Conservation (phyloP, 805 yeast genomes). For the Metschnikowia gelsemii region DNA sequence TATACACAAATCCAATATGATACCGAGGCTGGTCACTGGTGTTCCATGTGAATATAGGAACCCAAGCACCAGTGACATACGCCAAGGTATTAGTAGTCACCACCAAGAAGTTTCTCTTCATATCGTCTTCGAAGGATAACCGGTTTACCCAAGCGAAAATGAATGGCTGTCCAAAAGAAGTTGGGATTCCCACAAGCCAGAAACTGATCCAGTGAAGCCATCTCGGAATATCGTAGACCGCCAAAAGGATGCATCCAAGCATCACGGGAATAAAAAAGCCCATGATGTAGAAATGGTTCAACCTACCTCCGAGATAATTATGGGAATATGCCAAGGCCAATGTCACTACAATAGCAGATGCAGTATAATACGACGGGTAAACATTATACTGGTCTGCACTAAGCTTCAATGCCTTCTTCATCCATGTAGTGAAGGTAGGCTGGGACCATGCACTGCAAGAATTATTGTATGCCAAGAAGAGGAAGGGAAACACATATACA, state of each 20-base stretch:
- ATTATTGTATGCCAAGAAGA: slow-evolving; percentile 41
- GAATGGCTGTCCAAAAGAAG: slow-evolving; percentile 55
- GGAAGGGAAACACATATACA: slow-evolving; percentile 42
- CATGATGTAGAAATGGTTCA: slow-evolving; percentile 37
- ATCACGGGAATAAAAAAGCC: slow-evolving; percentile 40
- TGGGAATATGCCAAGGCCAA: slow-evolving; percentile 35
- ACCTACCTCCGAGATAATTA: slow-evolving; percentile 34
- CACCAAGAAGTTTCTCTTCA: slow-evolving; percentile 31
- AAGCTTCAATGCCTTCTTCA: slow-evolving; percentile 35
- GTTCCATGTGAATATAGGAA: slow-evolving; percentile 42
- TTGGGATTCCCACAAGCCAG: slow-evolving; percentile 47
- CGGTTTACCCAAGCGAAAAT: slow-evolving; percentile 58
- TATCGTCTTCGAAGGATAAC: slow-evolving; percentile 42
- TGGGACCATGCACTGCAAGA: slow-evolving; percentile 33
- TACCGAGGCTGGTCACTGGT: slow-evolving; percentile 34
- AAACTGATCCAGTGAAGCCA: slow-evolving; percentile 53
- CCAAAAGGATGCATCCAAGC: slow-evolving; percentile 43
- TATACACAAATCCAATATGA: slow-evolving; percentile 35
- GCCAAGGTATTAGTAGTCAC: slow-evolving; percentile 41
- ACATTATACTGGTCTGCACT: slow-evolving; percentile 36
- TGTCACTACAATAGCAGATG: slow-evolving; percentile 39
- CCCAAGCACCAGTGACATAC: slow-evolving; percentile 40
- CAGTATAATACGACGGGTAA: slow-evolving; percentile 41
- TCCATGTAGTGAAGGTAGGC: slow-evolving; percentile 49
- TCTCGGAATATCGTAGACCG: slow-evolving; percentile 49